phyloP scores from a whole-genome alignment of 177 flowering plant species.

The Vitis hybrid region DNA sequence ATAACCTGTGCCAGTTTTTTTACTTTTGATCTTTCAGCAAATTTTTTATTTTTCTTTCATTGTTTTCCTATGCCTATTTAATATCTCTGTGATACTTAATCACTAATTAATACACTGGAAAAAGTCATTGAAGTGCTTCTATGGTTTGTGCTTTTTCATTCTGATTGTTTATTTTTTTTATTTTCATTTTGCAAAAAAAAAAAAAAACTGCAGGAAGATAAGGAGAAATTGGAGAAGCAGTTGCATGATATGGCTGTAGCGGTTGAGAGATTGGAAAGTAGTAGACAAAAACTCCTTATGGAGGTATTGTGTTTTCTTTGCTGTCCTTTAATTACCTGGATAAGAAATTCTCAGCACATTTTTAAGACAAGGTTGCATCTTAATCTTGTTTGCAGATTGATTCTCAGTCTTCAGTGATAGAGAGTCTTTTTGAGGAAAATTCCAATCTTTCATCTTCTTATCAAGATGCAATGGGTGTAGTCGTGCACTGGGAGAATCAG shows the following conservation, averaged over 20 bases:
- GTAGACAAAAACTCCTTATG: slow-evolving; percentile 85
- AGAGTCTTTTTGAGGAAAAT: slow-evolving; percentile 90
- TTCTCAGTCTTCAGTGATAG: slow-evolving; percentile 92
- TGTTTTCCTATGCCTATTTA: neutral
- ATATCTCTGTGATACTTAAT: neutral
- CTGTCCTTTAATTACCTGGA: neutral
- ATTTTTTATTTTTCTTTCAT: neutral
- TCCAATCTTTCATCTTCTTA: slow-evolving; percentile 68
- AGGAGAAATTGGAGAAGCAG: slow-evolving; percentile 84
- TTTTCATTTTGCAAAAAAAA: too few species aligned
- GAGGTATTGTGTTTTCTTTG: slow-evolving; percentile 50
- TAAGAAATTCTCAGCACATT: slow-evolving; percentile 7
- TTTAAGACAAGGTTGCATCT: slow-evolving; percentile 7
- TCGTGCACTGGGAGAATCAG: slow-evolving; percentile 88
- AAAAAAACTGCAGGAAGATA: slow-evolving; percentile 64
- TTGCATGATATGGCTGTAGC: slow-evolving; percentile 94
- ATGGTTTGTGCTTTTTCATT: neutral
- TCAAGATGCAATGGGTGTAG: slow-evolving; percentile 62
- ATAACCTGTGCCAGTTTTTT: neutral
- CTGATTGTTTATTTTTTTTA: neutral
- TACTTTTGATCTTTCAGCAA: neutral
- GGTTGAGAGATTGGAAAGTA: slow-evolving; percentile 84
- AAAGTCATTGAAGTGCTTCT: neutral
- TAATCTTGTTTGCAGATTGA: slow-evolving; percentile 64
- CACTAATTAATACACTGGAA: neutral